A percentile compares a stretch with the other conserved stretches of the same genome.
These are phyloP conservation scores for Chaetomiaceae sp. DNA, from an alignment of 2,329 filamentous ascomycete genomes.

Conservation along the genomic window DNA sequence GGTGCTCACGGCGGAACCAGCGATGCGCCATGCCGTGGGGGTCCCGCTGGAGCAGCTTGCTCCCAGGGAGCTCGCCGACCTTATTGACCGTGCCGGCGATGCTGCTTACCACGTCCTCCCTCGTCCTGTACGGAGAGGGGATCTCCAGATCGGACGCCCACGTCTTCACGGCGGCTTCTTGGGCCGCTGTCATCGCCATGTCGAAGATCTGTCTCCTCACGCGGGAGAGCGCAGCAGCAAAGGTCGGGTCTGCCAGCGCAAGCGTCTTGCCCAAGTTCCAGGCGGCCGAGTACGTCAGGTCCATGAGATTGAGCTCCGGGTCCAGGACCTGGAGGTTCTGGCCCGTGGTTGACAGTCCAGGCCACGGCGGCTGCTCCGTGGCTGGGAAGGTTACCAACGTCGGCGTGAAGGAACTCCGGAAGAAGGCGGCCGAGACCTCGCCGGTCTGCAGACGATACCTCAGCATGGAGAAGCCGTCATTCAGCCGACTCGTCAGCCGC, in stretches of 20 bases:
- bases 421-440: slow-evolving; percentile 36
- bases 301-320: slow-evolving; percentile 32
- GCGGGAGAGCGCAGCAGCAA: slow-evolving; percentile 12
- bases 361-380: slow-evolving; percentile 2
- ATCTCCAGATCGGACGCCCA: too few relatives aligned
- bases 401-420: slow-evolving; percentile 37
- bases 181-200: background rate
- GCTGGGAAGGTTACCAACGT: slow-evolving; percentile 15
- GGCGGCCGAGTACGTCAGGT: slow-evolving; percentile 36
- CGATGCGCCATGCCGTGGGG: background rate
- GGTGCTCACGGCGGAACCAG: background rate
- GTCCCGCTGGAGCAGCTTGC: too few relatives aligned
- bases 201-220: background rate
- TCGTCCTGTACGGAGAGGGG: too few relatives aligned
- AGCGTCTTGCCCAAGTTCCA: slow-evolving; percentile 34
- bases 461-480: slow-evolving; percentile 38
- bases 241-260: slow-evolving; percentile 16
- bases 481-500: slow-evolving; percentile 22
- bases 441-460: slow-evolving; percentile 36
- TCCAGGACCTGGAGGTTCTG: slow-evolving; percentile 33
- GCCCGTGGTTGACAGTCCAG: slow-evolving; percentile 23
- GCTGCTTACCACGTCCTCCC: background rate
- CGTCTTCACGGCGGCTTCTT: background rate
- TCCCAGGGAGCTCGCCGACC: background rate
- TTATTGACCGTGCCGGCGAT: background rate